Conservation (phyloP, 2,329 filamentous ascomycete genomes). For the Westerdykella ornata region DNA sequence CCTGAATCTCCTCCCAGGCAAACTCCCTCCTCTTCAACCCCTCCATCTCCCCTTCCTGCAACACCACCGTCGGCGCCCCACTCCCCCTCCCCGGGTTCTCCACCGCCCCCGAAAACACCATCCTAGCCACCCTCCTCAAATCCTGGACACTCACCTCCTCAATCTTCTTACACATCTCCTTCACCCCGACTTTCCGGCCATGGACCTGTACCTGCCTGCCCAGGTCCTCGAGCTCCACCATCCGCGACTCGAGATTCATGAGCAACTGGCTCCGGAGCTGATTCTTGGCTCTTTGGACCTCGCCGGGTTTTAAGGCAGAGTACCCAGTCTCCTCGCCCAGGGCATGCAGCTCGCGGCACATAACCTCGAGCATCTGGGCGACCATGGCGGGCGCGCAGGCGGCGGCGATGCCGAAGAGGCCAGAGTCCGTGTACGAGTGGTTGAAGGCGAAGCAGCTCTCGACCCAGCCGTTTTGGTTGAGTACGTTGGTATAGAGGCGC, state of each 20-base stretch:
- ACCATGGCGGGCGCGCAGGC: constrained; percentile 75
- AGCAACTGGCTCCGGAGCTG: constrained; percentile 82
- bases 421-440: constrained; percentile 92
- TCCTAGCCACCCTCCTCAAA: constrained; percentile 69
- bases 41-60: constrained; percentile 81
- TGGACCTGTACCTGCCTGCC: constrained; percentile 96
- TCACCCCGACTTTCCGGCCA: constrained; percentile 81
- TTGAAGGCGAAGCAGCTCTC: constrained; percentile 95
- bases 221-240: constrained; percentile 96
- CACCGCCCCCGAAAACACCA: constrained; percentile 71
- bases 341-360: constrained; percentile 80
- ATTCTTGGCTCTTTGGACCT: constrained; percentile 93
- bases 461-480: constrained; percentile 97
- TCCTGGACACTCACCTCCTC: constrained; percentile 74
- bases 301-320: constrained; percentile 61
- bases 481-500: constrained; percentile 90
- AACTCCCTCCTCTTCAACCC: constrained; percentile 62
- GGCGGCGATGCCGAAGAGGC: constrained; percentile 88
- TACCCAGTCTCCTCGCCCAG: constrained; percentile 72
- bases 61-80: constrained; percentile 84
- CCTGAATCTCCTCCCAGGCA: constrained; percentile 84
- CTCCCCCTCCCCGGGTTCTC: constrained; percentile 69
- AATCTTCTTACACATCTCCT: constrained; percentile 87
- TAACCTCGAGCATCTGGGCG: constrained; percentile 81
- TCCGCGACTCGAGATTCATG: constrained; percentile 95